These are phyloP conservation scores for Saraca asoca DNA, from an alignment of 331 rosid species.

Conservation along the genomic window DNA sequence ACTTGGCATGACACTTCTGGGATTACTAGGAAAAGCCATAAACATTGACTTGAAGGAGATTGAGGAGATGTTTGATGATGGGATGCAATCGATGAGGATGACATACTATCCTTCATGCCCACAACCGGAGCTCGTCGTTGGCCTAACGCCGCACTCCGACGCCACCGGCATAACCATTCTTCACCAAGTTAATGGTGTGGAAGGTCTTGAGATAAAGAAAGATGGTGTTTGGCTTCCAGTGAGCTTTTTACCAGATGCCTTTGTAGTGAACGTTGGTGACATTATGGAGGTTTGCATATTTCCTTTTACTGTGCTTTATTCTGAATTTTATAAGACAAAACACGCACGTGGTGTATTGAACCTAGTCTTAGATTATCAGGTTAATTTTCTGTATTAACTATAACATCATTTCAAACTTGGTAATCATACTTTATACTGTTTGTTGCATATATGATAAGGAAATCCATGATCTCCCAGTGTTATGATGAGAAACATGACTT, in stretches of 20 bases:
- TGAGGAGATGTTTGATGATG: constrained; percentile 54
- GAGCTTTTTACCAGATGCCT: constrained; percentile 44
- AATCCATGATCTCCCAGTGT: not conserved
- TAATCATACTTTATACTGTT: too few relatives aligned
- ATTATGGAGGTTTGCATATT: constrained; percentile 56
- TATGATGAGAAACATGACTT: constrained; percentile 10
- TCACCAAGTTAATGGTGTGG: constrained; percentile 62
- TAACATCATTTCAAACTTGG: too few relatives aligned
- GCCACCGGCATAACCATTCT: constrained; percentile 65
- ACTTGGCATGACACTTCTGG: constrained; percentile 49
- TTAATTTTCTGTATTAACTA: not conserved
- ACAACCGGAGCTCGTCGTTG: constrained; percentile 59
- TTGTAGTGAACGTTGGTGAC: constrained; percentile 73
- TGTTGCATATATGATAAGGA: constrained; percentile 1
- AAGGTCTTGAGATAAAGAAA: constrained; percentile 66
- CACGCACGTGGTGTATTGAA: constrained; percentile 31
- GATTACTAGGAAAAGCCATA: constrained; percentile 51
- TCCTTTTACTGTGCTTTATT: not conserved
- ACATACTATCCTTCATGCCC: constrained; percentile 74
- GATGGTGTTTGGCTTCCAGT: constrained; percentile 72
- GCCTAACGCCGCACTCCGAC: constrained; percentile 69
- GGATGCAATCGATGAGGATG: constrained; percentile 66
- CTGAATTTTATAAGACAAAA: not conserved
- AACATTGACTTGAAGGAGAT: constrained; percentile 45
- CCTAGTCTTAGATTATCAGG: constrained; percentile 4